Conservation (phyloP, 495 filamentous ascomycete genomes). For the Xylaria venustula region DNA sequence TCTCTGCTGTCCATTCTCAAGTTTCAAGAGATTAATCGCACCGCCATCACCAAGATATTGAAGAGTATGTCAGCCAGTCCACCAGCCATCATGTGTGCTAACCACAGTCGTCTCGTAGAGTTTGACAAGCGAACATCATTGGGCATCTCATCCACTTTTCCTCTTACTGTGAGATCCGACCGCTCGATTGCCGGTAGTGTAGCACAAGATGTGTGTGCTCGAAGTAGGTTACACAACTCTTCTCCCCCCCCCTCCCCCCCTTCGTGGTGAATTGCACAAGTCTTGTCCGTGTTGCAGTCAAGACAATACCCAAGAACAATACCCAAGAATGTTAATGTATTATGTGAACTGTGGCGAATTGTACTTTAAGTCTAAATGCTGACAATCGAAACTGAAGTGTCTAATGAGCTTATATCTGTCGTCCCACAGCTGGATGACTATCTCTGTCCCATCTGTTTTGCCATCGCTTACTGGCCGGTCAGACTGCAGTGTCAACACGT, state of each 20-base stretch:
- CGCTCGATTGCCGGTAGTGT: constrained; percentile 54
- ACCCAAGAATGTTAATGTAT: too few relatives aligned
- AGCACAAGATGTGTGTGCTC: constrained; percentile 64
- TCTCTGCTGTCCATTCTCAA: constrained; percentile 62
- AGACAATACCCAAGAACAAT: too few relatives aligned
- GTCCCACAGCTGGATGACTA: constrained; percentile 74
- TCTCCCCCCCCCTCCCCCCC: not conserved
- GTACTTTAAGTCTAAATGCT: not conserved
- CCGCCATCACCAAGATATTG: constrained; percentile 70
- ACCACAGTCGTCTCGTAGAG: constrained; percentile 45
- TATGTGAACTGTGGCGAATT: too few relatives aligned
- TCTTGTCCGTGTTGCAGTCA: too few relatives aligned
- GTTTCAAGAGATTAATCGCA: constrained; percentile 72
- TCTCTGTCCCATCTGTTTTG: constrained; percentile 70
- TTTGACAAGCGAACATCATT: constrained; percentile 77
- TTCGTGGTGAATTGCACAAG: too few relatives aligned
- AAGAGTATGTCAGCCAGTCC: constrained; percentile 56
- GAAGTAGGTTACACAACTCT: not conserved
- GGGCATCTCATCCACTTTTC: constrained; percentile 54
- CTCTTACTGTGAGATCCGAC: constrained; percentile 47
- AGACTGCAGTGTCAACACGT: constrained; percentile 62
- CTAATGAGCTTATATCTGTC: constrained; percentile 58
- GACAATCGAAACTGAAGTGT: constrained; percentile 39
- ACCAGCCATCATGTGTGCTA: not conserved
- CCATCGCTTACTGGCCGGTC: constrained; percentile 65